Base-by-base conservation (phyloP, 345 rosid species). In the Eutrema japonicum region DNA sequence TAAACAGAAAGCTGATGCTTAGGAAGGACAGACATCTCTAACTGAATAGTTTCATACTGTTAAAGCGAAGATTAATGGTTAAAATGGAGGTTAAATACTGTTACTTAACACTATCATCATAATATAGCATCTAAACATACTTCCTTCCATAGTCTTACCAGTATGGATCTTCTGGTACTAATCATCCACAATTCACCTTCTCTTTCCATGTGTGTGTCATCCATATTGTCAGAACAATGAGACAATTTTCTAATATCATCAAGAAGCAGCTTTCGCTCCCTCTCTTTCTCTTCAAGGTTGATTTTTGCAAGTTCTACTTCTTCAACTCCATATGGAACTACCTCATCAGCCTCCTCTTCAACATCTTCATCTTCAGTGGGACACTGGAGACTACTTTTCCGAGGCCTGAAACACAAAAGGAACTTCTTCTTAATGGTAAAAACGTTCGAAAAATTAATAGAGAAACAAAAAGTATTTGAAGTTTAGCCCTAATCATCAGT, bases 291-390 rank as follows among this genome's bases (percentile, higher is more conserved):
- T 79, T 95, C 96, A 63, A 95, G 92, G 83, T 84, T 76, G 56
- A 95, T 77, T 82, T 85, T 88, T 66, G 99, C 99, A 81, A 90
- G 87, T 85, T 90, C 99, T 47, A 95, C 97, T 82, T 95, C 99
- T 82, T 90, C 92, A 71, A 88, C 96, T 68, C 98, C 99, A 72
- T 89, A 90, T 58, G 99, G 99, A 78, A 92, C 99, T 75, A 95
- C 87, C 76, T 87, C 99, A 77, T 92, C 95, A 57, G 99, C 96
- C 86, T 90, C 98, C 82, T 95, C 99, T 77, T 86, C 98, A 75
- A 95, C 85, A 83, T 92, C 97, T 63, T 88, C 98, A 70, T 88
- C 99, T 85, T 95, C 99, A 64, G 86, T 80, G 51, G 92, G 94
- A 82, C 78, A 89, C 41, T 96, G 86, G 65, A 95, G 81, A 77